phyloP scores from a whole-genome alignment of 1,139 yeast genomes.

The Hanseniaspora uvarum region DNA sequence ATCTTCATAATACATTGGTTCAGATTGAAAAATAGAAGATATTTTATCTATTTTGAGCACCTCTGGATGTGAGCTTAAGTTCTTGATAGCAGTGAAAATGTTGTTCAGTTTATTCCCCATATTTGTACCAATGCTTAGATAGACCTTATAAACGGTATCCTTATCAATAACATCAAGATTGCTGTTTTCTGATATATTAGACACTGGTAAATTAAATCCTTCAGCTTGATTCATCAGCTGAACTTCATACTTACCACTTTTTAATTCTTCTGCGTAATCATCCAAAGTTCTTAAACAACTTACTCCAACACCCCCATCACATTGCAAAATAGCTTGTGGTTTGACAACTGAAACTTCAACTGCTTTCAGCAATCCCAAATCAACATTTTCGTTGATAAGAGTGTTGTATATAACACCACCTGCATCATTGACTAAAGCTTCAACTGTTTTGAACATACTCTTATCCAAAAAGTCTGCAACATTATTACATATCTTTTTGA shows the following conservation, averaged over 20 bases:
- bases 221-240: not conserved
- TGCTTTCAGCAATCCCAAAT: conserved; percentile 19
- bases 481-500: conserved; percentile 36
- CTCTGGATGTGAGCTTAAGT: conserved; percentile 36
- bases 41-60: conserved; percentile 45
- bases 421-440: conserved; percentile 70
- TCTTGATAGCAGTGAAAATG: conserved; percentile 47
- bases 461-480: conserved; percentile 53
- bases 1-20: conserved; percentile 81
- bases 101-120: conserved; percentile 60
- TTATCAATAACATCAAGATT: not conserved
- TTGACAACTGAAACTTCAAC: conserved; percentile 61
- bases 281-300: conserved; percentile 44
- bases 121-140: conserved; percentile 81
- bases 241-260: not conserved
- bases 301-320: conserved; percentile 79
- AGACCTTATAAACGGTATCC: conserved; percentile 42
- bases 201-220: conserved; percentile 12
- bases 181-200: not conserved
- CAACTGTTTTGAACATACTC: conserved; percentile 81
- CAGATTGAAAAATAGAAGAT: conserved; percentile 74
- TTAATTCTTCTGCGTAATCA: conserved; percentile 28
- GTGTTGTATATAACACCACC: conserved; percentile 46
- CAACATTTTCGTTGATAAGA: conserved; percentile 26
- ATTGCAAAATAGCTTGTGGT: conserved; percentile 77